Evolutionary conservation across 139 green algal species (phyloP).

Genomic region (Choricystis sp.): DNA sequence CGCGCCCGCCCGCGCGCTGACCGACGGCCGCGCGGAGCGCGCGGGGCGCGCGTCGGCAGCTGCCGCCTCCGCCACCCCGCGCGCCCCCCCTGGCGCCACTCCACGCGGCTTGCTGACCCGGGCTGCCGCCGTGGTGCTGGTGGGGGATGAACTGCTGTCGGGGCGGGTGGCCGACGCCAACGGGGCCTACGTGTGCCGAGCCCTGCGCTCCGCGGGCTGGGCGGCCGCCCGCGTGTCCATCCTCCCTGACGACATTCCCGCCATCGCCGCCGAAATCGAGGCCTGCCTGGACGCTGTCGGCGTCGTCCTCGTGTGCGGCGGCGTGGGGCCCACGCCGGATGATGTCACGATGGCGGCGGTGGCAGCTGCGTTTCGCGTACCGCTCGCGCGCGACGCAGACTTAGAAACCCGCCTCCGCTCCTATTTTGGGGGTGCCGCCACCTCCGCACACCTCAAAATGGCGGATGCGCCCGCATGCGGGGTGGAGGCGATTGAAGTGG

Average conservation of each 20-base stretch:
- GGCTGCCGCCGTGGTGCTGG: conserved; percentile 15
- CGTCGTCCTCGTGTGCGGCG: conserved; percentile 24
- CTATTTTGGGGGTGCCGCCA: conserved; percentile 52
- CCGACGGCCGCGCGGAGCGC: conserved; percentile 57
- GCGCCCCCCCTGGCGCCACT: not conserved
- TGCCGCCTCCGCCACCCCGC: not conserved
- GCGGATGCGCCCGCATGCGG: conserved; percentile 35
- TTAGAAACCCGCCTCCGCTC: conserved; percentile 34
- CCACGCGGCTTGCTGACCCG: not conserved
- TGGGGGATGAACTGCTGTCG: conserved; percentile 36
- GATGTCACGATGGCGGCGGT: conserved; percentile 32
- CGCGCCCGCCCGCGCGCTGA: conserved; percentile 55
- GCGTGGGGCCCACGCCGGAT: conserved; percentile 18
- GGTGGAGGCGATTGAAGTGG: not conserved
- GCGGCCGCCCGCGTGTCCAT: conserved; percentile 32
- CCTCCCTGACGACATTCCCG: conserved; percentile 46
- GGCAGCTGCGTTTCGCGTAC: conserved; percentile 20
- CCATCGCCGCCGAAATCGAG: conserved; percentile 29
- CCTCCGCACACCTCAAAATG: conserved; percentile 70
- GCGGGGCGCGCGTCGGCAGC: conserved; percentile 21
- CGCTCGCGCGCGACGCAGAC: conserved; percentile 23
- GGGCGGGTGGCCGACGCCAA: conserved; percentile 58
- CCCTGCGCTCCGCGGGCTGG: conserved; percentile 30
- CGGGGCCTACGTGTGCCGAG: conserved; percentile 51
- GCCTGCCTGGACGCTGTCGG: conserved; percentile 1